phyloP scores from a whole-genome alignment of 257 asterid genomes.

The Misopates orontium region DNA sequence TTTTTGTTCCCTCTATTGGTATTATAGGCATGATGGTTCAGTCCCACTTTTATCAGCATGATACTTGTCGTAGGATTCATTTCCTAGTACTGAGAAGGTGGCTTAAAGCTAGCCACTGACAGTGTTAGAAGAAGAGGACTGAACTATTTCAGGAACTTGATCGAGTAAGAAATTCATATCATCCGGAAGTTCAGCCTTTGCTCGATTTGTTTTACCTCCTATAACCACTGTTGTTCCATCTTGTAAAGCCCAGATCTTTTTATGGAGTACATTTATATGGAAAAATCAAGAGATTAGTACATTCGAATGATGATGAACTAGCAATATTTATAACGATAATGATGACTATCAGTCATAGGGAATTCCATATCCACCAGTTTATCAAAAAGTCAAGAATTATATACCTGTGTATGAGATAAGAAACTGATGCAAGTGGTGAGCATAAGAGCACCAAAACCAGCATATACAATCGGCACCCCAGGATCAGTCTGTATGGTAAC shows the following conservation, averaged over 20 bases:
- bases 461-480: slow-evolving; percentile 79
- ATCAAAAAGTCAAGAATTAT: neutral
- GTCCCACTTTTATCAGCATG: neutral
- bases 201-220: slow-evolving; percentile 86
- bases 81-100: neutral
- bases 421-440: slow-evolving; percentile 91
- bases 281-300: slow-evolving; percentile 20
- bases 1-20: neutral
- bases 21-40: neutral
- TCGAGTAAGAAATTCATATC: slow-evolving; percentile 67
- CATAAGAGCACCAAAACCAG: slow-evolving; percentile 89
- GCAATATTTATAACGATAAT: neutral
- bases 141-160: slow-evolving; percentile 75
- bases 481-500: slow-evolving; percentile 67
- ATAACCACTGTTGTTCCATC: slow-evolving; percentile 72
- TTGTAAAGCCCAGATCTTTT: slow-evolving; percentile 82
- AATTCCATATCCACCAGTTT: neutral
- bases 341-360: neutral
- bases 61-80: neutral
- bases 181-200: slow-evolving; percentile 75
- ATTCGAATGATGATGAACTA: too few relatives aligned
- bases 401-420: slow-evolving; percentile 86
- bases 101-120: slow-evolving; percentile 36
- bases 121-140: slow-evolving; percentile 42
- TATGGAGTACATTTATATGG: slow-evolving; percentile 4